phyloP scores from a whole-genome alignment of 129 eudicot genomes.

The Chrysanthemum seticuspe region DNA sequence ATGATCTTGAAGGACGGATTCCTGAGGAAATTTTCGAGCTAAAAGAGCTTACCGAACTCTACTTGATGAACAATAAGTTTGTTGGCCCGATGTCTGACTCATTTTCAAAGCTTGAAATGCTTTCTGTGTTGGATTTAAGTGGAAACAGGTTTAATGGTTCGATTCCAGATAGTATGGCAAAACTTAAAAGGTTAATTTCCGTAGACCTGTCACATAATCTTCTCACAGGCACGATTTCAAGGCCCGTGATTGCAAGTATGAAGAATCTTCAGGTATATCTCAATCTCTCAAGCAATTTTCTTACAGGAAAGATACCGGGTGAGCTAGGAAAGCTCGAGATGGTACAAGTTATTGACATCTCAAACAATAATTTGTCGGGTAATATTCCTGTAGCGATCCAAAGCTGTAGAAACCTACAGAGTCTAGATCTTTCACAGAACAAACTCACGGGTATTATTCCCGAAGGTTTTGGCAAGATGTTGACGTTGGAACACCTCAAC shows the following conservation, averaged over 20 bases:
- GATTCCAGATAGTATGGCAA: conserved; percentile 46
- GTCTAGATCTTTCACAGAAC: conserved; percentile 71
- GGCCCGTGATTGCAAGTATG: conserved; percentile 49
- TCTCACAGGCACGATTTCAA: conserved; percentile 56
- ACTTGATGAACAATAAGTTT: conserved; percentile 51
- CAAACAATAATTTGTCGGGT: conserved; percentile 73
- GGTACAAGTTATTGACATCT: conserved; percentile 74
- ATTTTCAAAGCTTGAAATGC: conserved; percentile 53
- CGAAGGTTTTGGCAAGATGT: conserved; percentile 41
- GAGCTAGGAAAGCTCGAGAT: conserved; percentile 65
- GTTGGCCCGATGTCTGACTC: conserved; percentile 51
- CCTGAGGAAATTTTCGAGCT: conserved; percentile 62
- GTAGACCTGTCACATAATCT: conserved; percentile 68
- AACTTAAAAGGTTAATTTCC: conserved; percentile 34
- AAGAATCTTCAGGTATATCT: conserved; percentile 59
- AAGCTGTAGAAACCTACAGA: conserved; percentile 60
- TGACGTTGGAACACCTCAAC: conserved; percentile 49
- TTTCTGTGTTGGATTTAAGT: conserved; percentile 56
- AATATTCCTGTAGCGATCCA: conserved; percentile 45
- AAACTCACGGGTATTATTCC: conserved; percentile 64
- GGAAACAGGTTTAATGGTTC: conserved; percentile 70
- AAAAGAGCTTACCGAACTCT: conserved; percentile 44
- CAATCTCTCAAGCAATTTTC: conserved; percentile 59
- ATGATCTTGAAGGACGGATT: conserved; percentile 62
- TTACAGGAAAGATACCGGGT: conserved; percentile 56